Evolutionary conservation across 495 filamentous ascomycete species (phyloP).

Genomic region (Rostrohypoxylon terebratum): DNA sequence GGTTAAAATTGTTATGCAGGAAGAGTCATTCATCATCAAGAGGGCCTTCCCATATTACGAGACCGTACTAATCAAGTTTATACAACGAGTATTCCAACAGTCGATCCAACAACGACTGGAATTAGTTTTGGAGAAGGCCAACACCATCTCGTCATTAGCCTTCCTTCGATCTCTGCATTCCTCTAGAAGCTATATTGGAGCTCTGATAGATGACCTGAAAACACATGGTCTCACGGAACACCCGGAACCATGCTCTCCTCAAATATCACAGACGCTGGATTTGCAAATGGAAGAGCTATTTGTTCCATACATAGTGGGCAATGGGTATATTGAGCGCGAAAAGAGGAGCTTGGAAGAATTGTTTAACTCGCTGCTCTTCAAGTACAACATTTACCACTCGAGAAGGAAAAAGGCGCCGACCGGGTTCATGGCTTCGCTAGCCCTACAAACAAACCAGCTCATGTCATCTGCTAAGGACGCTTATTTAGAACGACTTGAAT

Average conservation of each 20-base stretch:
- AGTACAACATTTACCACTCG: slow-evolving; percentile 92
- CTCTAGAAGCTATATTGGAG: slow-evolving; percentile 84
- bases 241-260: slow-evolving; percentile 88
- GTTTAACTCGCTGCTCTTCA: slow-evolving; percentile 92
- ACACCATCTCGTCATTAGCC: slow-evolving; percentile 87
- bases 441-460: slow-evolving; percentile 86
- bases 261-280: slow-evolving; percentile 86
- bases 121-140: slow-evolving; percentile 95
- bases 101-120: slow-evolving; percentile 96
- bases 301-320: slow-evolving; percentile 92
- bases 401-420: slow-evolving; percentile 83
- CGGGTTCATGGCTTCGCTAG: slow-evolving; percentile 88
- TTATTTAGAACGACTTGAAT: slow-evolving; percentile 86
- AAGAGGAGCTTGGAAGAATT: slow-evolving; percentile 89
- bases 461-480: slow-evolving; percentile 83
- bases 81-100: slow-evolving; percentile 97
- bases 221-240: slow-evolving; percentile 94
- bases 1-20: slow-evolving; percentile 94
- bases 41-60: slow-evolving; percentile 96
- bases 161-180: slow-evolving; percentile 93
- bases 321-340: slow-evolving; percentile 95
- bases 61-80: slow-evolving; percentile 88
- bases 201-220: slow-evolving; percentile 91
- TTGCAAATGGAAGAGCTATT: slow-evolving; percentile 98
- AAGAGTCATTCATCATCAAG: slow-evolving; percentile 95